Evolutionary conservation across 768 basidiomycete genomes (phyloP).

Genomic region (Lactarius tabidus): DNA sequence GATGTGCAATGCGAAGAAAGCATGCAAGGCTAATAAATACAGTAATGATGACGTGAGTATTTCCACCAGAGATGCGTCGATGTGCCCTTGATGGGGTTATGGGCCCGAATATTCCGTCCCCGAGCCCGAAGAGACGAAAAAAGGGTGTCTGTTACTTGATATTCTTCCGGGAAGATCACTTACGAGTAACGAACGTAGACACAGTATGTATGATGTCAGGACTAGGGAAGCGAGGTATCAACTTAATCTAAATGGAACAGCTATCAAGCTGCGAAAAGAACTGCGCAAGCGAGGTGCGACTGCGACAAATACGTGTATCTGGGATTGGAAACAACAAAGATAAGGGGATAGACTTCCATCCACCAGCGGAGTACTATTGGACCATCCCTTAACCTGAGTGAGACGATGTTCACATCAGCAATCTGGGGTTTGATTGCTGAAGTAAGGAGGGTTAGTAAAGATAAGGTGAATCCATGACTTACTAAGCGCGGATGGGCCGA

Average conservation of each 20-base stretch:
- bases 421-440: not conserved
- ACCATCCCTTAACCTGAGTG: not conserved
- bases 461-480: not conserved
- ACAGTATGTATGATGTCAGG: constrained; percentile 6
- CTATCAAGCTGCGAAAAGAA: not conserved
- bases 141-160: not conserved
- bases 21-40: constrained; percentile 1
- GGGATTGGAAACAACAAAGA: not conserved
- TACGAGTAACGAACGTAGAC: not conserved
- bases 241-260: constrained; percentile 2
- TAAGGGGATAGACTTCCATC: not conserved
- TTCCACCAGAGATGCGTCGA: constrained; percentile 3
- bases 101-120: constrained; percentile 4
- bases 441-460: constrained; percentile 2
- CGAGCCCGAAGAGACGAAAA: constrained; percentile 1
- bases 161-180: not conserved
- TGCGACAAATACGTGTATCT: not conserved
- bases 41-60: constrained; percentile 14
- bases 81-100: not conserved
- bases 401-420: constrained; percentile 6
- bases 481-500: not conserved
- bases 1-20: constrained; percentile 2
- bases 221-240: constrained; percentile 1
- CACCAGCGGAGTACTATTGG: constrained; percentile 2
- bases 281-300: constrained; percentile 5